Evolutionary conservation across 805 yeast species (phyloP).

Genomic region (Candida anglica): DNA sequence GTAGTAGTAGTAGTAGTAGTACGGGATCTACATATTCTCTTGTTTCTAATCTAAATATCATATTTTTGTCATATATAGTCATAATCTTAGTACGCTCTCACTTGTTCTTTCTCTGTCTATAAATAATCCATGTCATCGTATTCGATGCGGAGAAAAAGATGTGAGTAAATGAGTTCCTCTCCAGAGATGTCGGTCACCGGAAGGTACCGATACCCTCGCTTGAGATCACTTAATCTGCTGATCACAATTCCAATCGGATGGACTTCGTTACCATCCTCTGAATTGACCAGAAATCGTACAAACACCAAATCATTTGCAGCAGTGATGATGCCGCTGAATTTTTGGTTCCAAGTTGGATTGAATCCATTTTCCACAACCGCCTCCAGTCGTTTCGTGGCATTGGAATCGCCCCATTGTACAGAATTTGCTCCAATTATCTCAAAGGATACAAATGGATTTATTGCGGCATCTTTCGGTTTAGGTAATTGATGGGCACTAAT

Average conservation of each 20-base stretch:
- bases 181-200: slow-evolving; percentile 77
- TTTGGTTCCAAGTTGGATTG: slow-evolving; percentile 78
- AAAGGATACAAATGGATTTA: slow-evolving; percentile 61
- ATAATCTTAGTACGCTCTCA: too few relatives aligned
- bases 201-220: slow-evolving; percentile 77
- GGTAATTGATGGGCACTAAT: slow-evolving; percentile 88
- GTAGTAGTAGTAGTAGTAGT: too few relatives aligned
- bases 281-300: slow-evolving; percentile 48
- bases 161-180: slow-evolving; percentile 58
- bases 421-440: slow-evolving; percentile 51
- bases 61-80: too few relatives aligned
- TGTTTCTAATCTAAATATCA: too few relatives aligned
- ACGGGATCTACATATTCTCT: too few relatives aligned
- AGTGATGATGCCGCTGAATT: slow-evolving; percentile 39
- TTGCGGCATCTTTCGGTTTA: slow-evolving; percentile 49
- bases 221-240: slow-evolving; percentile 57
- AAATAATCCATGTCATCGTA: too few relatives aligned
- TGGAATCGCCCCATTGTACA: slow-evolving; percentile 18
- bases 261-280: slow-evolving; percentile 20
- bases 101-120: too few relatives aligned
- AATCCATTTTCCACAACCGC: slow-evolving; percentile 70
- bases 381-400: slow-evolving; percentile 10
- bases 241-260: slow-evolving; percentile 55
- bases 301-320: slow-evolving; percentile 50
- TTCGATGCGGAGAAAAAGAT: slow-evolving; percentile 40